Base-by-base conservation (phyloP, 1,139 yeast genomes). In the Debaryomyces nepalensis region DNA sequence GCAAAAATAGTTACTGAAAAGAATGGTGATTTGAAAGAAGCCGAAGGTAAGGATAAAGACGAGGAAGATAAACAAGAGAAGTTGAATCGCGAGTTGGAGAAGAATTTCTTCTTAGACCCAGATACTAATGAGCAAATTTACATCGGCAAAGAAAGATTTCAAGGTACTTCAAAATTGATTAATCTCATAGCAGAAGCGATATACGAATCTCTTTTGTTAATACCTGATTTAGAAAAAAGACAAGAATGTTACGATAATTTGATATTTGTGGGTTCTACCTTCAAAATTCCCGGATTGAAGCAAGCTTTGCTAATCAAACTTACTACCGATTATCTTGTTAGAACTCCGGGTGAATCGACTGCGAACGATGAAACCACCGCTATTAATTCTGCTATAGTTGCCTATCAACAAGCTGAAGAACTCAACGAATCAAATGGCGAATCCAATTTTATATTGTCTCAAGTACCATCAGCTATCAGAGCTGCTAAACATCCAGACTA, bases 171-270 rank as follows among this genome's bases (percentile, higher is more conserved):
- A 38, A 70, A 65, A 24, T 71, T 93, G 41, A 73, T 91, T 32
- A 70, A 68, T 4, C 56, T 62, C 19, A 71, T 91, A 16, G 75
- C 86, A 2, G 67, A 66, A 26, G 77, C 77, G 5, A 77, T 87
- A 3, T 81, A 81, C 44, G 66, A 69, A 23, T 70, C 81, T 0
- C 66, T 89, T 45, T 57, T 63, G 12, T 70, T 72, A 43, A 71
- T 89, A 24, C 84, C 84, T 23, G 95, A 87, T 52, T 66, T 83
- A 27, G 78, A 76, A 50, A 84, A 83, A 58, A 78, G 95, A 50
- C 95, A 87, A 63, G 93, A 86, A 43, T 81, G 93, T 53, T 93
- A 89, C 81, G 96, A 90, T 54, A 89, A 88, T 62, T 68, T 93
- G 44, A 78, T 91, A 15, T 65, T 91, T 40, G 77, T 83, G 31